Conservation (phyloP, 805 yeast genomes). For the Cyberlindnera mycetangii region DNA sequence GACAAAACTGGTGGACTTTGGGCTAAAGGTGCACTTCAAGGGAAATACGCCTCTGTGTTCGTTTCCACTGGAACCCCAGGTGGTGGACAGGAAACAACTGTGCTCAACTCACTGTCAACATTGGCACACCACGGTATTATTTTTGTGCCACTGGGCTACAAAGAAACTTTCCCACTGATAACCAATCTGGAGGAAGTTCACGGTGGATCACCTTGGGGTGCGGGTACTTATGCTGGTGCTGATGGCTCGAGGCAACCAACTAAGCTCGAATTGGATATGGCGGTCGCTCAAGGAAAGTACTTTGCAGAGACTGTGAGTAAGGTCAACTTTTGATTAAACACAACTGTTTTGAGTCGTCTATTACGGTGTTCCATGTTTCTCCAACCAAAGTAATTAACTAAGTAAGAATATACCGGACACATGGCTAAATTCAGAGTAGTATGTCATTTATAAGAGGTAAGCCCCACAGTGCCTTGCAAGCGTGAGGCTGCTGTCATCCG, state of each 20-base stretch:
- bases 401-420: no score
- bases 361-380: neutral
- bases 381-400: no score
- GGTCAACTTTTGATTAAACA: slow-evolving; percentile 2
- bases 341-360: neutral
- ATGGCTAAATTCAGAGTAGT: no score
- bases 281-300: slow-evolving; percentile 55
- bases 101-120: slow-evolving; percentile 54
- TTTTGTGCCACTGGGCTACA: slow-evolving; percentile 76
- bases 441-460: no score
- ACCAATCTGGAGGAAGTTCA: slow-evolving; percentile 63
- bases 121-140: slow-evolving; percentile 76
- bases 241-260: slow-evolving; percentile 75
- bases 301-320: slow-evolving; percentile 11
- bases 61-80: slow-evolving; percentile 70
- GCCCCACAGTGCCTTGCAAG: no score
- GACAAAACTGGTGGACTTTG: slow-evolving; percentile 75
- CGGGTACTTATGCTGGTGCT: slow-evolving; percentile 71
- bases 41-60: slow-evolving; percentile 73
- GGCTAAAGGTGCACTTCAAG: slow-evolving; percentile 66
- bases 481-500: no score
- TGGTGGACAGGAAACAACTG: slow-evolving; percentile 79
- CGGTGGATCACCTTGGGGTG: slow-evolving; percentile 87
- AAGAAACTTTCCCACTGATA: slow-evolving; percentile 49
- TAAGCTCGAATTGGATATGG: slow-evolving; percentile 59